Base-by-base conservation (phyloP, 2,329 filamentous ascomycete species). In the Lasiodiplodia sp. region DNA sequence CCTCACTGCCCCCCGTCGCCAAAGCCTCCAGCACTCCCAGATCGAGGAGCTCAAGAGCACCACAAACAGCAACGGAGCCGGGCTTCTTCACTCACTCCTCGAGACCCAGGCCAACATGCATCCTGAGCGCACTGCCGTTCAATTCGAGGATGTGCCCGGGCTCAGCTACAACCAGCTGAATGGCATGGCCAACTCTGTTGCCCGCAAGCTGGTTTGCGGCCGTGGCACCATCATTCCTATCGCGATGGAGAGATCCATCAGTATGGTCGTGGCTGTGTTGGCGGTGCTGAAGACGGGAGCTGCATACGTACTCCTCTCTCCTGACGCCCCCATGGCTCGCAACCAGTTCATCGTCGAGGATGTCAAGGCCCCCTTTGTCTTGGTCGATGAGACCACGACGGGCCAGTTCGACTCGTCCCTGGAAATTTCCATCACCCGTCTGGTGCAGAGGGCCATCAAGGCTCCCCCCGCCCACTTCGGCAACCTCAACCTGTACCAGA, bases 281-380 rank as follows among this genome's bases (percentile, higher is more conserved):
- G 76, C 74, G 1, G 70, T 76, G 4, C 49, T 72, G 56, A 77
- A 85, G 72, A 74, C 83, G n/a, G 84, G 84, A 8, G 83, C 78
- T 2, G 79, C 82, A 7, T 85, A 85, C 70, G 82, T 81, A 2
- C 12, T 65, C 10, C 25, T 65, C 21, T 34, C 23, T n/a, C 40
- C 60, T 16, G 60, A 65, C 1, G 23, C 23, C 0, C 77, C 85
- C 12, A 84, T 81, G 38, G 83, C 85, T 65, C 83, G 60, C 10
- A 65, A 34, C 60, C 40, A 10, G 6, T 37, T n/a, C 2, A 37
- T 65, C 18, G 23, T 65, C 5, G 31, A 34, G 2, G 60, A 65
- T 40, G 11, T 16, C 38, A 23, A 34, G 14, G 38, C 58, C 7
- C 23, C 58, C 5, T 49, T 63, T 14, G 12, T 63, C 25, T 2